phyloP scores from a whole-genome alignment of 2,329 filamentous ascomycete genomes.

The Penicillium sp. region DNA sequence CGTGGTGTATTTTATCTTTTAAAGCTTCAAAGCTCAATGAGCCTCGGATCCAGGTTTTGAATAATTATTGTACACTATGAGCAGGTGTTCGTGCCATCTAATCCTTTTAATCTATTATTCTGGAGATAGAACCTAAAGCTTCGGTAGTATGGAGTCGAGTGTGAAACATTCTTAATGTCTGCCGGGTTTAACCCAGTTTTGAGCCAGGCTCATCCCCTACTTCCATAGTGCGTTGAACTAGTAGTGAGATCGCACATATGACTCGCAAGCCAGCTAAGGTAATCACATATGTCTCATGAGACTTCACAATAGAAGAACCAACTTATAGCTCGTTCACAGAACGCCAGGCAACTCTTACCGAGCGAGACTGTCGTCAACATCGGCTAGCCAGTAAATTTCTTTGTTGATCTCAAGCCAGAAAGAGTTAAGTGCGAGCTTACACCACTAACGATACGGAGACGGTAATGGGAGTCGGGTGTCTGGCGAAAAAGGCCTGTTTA shows the following conservation, averaged over 20 bases:
- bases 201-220: background rate
- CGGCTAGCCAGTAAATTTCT: constrained; percentile 1
- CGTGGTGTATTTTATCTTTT: constrained; percentile 8
- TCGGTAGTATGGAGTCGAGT: background rate
- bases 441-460: constrained; percentile 4
- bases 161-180: constrained; percentile 3
- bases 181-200: background rate
- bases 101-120: background rate
- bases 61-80: background rate
- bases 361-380: background rate
- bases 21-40: background rate
- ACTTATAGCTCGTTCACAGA: background rate
- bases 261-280: background rate
- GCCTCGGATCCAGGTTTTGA: background rate
- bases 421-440: constrained; percentile 5
- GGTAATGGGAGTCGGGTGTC: constrained; percentile 4
- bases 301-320: background rate
- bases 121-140: background rate
- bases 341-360: background rate
- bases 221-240: background rate
- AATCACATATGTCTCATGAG: background rate
- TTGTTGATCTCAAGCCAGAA: constrained; percentile 15
- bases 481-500: constrained; percentile 13
- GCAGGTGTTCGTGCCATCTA: background rate
- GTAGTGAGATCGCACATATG: background rate